Evolutionary conservation across 73 alveolate genomes (phyloP).

Genomic region (Paramecium primaurelia): DNA sequence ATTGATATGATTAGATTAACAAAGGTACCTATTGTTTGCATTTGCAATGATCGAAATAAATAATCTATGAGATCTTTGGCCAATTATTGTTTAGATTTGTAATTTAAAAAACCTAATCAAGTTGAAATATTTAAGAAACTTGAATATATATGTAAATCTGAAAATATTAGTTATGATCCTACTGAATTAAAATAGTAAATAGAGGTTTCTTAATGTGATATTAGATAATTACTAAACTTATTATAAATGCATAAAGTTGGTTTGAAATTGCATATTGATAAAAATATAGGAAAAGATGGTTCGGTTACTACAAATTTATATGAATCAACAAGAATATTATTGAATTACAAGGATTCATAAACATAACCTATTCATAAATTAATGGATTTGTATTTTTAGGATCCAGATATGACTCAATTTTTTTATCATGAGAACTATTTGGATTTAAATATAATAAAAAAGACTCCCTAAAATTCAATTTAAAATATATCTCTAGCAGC

Average conservation of each 20-base stretch:
- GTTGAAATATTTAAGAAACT: slow-evolving; percentile 76
- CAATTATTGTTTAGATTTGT: slow-evolving; percentile 93
- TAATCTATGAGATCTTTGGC: slow-evolving; percentile 81
- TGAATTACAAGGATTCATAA: slow-evolving; percentile 73
- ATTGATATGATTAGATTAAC: slow-evolving; percentile 92
- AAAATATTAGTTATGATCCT: slow-evolving; percentile 77
- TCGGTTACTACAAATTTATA: slow-evolving; percentile 84
- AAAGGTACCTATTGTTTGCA: slow-evolving; percentile 95
- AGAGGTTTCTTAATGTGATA: slow-evolving; percentile 89
- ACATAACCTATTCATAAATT: slow-evolving; percentile 70
- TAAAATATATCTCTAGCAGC: background rate
- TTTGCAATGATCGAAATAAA: slow-evolving; percentile 92
- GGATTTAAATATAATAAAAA: background rate
- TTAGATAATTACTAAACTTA: slow-evolving; percentile 87
- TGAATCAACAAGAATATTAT: slow-evolving; percentile 91
- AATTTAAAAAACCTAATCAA: slow-evolving; percentile 90
- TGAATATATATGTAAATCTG: slow-evolving; percentile 80
- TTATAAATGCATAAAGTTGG: slow-evolving; percentile 84
- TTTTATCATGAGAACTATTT: slow-evolving; percentile 93
- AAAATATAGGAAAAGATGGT: slow-evolving; percentile 79
- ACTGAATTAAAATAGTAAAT: slow-evolving; percentile 75
- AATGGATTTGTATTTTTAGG: slow-evolving; percentile 91
- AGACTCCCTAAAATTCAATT: background rate
- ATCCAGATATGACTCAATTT: slow-evolving; percentile 94
- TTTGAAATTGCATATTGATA: slow-evolving; percentile 60